Evolutionary conservation across 768 basidiomycete species (phyloP), one percentile per base, ranked within the genome.

Genomic region (Guyanaporus albipodus): DNA sequence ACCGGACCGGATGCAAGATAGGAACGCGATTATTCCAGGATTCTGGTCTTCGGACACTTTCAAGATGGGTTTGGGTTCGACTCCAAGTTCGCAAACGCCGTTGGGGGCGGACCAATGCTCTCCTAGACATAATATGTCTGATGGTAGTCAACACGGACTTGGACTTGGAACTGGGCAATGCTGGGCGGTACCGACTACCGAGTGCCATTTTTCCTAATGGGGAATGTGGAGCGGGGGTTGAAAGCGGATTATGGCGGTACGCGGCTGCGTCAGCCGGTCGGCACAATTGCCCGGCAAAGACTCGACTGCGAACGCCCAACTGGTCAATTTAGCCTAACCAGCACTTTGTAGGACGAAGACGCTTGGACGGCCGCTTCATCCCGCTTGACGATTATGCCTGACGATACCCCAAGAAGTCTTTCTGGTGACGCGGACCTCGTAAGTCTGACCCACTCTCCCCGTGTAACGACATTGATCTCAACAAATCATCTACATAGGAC

Each of bases 381-480:
- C 15, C 17, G 15, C 31, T n/a, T 15, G 15, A 23, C 18, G 23
- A 51, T 54, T 56, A 83, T 84, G 80, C 72, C 75, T 32, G 70
- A 72, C 59, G 68, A 67, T 53, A 72, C 66, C 59, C 68, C 70
- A 34, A 83, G 85, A 55, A 87, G 85, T 59, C 65, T 79, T 12
- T 87, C 85, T 23, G 74, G 71, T 45, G 83, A 85, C 44, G 47
- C 75, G 51, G 85, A 86, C 60, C 74, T 77, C 4, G 64, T 65
- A 45, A 31, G 66, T 44, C 21, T 31, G 41, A 42, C 43, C 33
- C 42, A 38, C 43, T 54, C 37, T 26, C 31, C 46, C 48, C 42
- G 47, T 52, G 47, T 46, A 48, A 46, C 45, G 29, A 22, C 38
- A 36, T 39, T 46, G 18, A 48, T 53, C 17, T 55, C 28, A 45